Percentiles rank a stretch among this genome's conserved stretches.
These are phyloP conservation scores for Flaveria trinervia DNA, from an alignment of 129 eudicot genomes.

Conservation along the genomic window DNA sequence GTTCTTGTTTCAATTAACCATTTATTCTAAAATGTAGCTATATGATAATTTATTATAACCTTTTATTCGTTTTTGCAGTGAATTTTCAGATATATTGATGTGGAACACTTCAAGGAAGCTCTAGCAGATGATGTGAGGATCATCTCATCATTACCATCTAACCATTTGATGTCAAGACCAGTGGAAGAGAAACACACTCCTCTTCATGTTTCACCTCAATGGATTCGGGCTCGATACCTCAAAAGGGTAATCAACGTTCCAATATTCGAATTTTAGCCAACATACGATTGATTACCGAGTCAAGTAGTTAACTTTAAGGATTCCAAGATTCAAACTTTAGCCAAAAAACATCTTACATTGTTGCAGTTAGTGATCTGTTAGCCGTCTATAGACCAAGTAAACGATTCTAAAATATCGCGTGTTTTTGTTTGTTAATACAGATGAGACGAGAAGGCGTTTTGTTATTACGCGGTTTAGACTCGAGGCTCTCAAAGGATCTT, in stretches of 20 bases:
- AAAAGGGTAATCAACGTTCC: slow-evolving; percentile 46
- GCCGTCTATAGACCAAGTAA: slow-evolving; percentile 36
- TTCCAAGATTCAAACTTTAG: slow-evolving; percentile 19
- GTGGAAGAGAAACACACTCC: slow-evolving; percentile 89
- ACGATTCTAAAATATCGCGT: not conserved
- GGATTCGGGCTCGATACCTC: slow-evolving; percentile 80
- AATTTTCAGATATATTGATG: slow-evolving; percentile 92
- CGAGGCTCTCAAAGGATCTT: slow-evolving; percentile 95
- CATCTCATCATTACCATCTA: slow-evolving; percentile 90
- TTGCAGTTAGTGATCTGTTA: slow-evolving; percentile 24
- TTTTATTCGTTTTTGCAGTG: slow-evolving; percentile 56
- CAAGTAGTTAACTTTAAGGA: slow-evolving; percentile 32
- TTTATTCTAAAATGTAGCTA: not conserved
- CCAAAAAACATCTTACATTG: slow-evolving; percentile 36
- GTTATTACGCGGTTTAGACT: slow-evolving; percentile 86
- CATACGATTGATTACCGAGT: slow-evolving; percentile 21
- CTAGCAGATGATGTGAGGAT: slow-evolving; percentile 77
- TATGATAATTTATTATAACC: not conserved
- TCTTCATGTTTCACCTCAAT: slow-evolving; percentile 78
- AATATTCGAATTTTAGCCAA: not conserved
- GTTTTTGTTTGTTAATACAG: slow-evolving; percentile 51
- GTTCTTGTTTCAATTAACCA: not conserved
- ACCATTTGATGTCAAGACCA: slow-evolving; percentile 87
- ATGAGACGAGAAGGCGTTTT: slow-evolving; percentile 81
- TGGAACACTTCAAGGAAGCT: slow-evolving; percentile 87